These are phyloP conservation scores for Sclerotinia sclerotiorum DNA, from an alignment of 2,329 filamentous ascomycete genomes.

Conservation along the genomic window DNA sequence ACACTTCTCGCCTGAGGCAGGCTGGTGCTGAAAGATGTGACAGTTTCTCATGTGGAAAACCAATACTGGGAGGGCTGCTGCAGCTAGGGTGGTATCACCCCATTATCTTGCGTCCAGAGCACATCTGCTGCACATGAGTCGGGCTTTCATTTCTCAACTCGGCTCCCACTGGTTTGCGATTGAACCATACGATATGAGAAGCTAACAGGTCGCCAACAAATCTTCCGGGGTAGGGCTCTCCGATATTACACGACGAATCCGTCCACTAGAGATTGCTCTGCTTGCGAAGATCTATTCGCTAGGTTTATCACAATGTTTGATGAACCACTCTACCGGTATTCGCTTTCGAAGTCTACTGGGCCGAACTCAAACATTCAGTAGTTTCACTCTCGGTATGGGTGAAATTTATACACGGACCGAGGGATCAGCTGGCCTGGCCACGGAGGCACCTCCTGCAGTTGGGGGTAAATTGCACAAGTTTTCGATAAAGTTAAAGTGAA, in stretches of 20 bases:
- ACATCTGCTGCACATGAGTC: neutral
- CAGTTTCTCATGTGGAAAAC: neutral
- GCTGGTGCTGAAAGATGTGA: neutral
- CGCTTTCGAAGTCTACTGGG: neutral
- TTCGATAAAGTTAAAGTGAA: neutral
- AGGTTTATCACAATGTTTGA: neutral
- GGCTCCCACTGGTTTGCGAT: conserved; percentile 2
- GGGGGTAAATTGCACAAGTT: neutral
- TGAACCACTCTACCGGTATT: conserved; percentile 8
- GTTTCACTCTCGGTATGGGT: neutral
- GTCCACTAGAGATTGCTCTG: neutral
- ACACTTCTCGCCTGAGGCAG: neutral
- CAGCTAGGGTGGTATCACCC: neutral
- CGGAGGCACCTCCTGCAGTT: conserved; percentile 4
- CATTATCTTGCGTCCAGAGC: neutral
- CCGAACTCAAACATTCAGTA: neutral
- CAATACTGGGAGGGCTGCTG: neutral
- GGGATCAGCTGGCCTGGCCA: conserved; percentile 2
- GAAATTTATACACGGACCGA: conserved; percentile 10
- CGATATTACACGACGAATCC: neutral
- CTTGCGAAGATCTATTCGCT: neutral
- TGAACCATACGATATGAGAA: neutral
- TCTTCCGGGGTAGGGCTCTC: neutral
- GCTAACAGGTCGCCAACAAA: neutral
- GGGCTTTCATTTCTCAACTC: neutral